Conservation (phyloP, 805 yeast species). For the Metschnikowia similis region DNA sequence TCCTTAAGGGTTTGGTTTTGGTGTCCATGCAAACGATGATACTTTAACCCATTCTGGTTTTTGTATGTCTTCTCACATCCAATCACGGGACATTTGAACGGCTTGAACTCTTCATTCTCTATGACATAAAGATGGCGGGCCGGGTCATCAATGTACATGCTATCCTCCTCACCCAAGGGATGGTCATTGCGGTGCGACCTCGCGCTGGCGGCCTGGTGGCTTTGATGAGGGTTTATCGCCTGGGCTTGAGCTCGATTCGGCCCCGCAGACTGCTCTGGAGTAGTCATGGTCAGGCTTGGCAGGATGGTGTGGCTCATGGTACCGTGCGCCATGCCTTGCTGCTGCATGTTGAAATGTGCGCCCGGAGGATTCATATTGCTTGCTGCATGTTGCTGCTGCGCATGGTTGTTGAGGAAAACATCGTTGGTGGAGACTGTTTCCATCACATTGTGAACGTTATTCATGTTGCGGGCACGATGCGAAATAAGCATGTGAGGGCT, state of each 20-base stretch:
- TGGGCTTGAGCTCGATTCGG: constrained; percentile 7
- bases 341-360: constrained; percentile 23
- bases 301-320: constrained; percentile 12
- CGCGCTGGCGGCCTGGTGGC: not conserved
- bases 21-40: constrained; percentile 94
- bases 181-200: constrained; percentile 11
- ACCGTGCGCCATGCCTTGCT: constrained; percentile 20
- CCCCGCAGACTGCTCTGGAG: constrained; percentile 4
- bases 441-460: constrained; percentile 55
- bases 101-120: constrained; percentile 89
- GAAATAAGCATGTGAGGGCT: constrained; percentile 28
- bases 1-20: constrained; percentile 89
- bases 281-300: constrained; percentile 15
- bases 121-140: constrained; percentile 90
- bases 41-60: constrained; percentile 95
- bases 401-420: constrained; percentile 62
- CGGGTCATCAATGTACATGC: constrained; percentile 92
- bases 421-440: constrained; percentile 93
- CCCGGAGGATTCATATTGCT: constrained; percentile 18
- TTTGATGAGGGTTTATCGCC: constrained; percentile 6
- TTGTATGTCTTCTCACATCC: constrained; percentile 98
- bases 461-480: constrained; percentile 31
- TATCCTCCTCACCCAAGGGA: constrained; percentile 41
- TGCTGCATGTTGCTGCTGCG: constrained; percentile 14
- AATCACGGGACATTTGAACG: constrained; percentile 95